Conservation (phyloP, 2,329 filamentous ascomycete genomes). For the Pezicula carpinea region DNA sequence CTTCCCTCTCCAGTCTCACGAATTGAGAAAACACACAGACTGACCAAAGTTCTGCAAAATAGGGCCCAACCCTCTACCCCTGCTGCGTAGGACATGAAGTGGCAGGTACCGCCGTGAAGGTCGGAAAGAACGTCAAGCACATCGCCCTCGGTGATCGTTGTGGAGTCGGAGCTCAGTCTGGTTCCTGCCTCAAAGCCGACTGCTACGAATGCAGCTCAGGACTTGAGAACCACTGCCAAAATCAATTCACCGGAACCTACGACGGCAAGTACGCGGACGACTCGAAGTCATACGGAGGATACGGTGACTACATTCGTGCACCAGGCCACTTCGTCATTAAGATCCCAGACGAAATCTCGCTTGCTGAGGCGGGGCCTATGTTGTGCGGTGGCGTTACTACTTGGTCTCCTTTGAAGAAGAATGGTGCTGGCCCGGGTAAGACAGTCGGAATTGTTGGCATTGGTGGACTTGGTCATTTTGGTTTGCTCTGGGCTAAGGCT, state of each 20-base stretch:
- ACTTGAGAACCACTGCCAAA: slow-evolving; percentile 21
- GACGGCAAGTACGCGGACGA: slow-evolving; percentile 29
- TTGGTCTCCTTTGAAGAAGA: slow-evolving; percentile 63
- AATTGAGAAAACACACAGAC: too few species aligned
- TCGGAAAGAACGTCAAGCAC: slow-evolving; percentile 37
- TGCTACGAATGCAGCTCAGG: slow-evolving; percentile 46
- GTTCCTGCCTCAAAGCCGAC: slow-evolving; percentile 35
- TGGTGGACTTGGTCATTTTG: slow-evolving; percentile 71
- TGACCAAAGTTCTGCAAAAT: too few species aligned
- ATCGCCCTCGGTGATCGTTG: slow-evolving; percentile 50
- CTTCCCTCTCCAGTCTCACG: too few species aligned
- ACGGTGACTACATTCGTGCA: slow-evolving; percentile 40
- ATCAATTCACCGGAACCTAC: slow-evolving; percentile 39
- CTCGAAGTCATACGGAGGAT: slow-evolving; percentile 47
- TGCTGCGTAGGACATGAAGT: slow-evolving; percentile 48
- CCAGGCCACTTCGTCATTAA: slow-evolving; percentile 55
- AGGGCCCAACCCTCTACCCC: slow-evolving; percentile 30
- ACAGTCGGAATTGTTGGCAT: slow-evolving; percentile 67
- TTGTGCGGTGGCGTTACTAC: slow-evolving; percentile 75
- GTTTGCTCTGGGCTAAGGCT: slow-evolving; percentile 65
- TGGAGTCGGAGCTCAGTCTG: slow-evolving; percentile 47
- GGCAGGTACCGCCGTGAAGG: slow-evolving; percentile 40
- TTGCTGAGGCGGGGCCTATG: slow-evolving; percentile 57
- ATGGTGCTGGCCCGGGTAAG: slow-evolving; percentile 66
- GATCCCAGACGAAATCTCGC: slow-evolving; percentile 48